phyloP scores from a whole-genome alignment of 1,139 yeast species.

The Lodderomyces oxycetoniae region DNA sequence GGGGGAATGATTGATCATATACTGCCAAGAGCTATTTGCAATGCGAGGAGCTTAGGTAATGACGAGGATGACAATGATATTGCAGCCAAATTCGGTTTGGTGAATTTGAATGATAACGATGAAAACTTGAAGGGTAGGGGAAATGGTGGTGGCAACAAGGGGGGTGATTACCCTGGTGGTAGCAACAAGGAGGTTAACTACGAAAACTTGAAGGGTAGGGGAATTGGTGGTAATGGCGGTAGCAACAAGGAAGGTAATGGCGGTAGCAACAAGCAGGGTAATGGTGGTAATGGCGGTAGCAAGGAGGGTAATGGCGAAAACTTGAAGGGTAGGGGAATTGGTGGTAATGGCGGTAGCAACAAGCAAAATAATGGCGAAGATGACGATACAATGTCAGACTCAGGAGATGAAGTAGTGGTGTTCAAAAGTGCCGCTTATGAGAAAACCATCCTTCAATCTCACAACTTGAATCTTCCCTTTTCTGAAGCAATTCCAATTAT shows the following conservation, averaged over 20 bases:
- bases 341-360: too few relatives aligned
- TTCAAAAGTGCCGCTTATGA: constrained; percentile 1
- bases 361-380: too few relatives aligned
- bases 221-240: too few relatives aligned
- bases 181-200: background rate
- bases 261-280: background rate
- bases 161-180: background rate
- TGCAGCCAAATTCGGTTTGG: background rate
- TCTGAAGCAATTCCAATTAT: too few relatives aligned
- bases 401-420: background rate
- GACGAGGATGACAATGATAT: background rate
- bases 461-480: background rate
- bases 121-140: background rate
- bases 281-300: background rate
- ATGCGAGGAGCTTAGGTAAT: background rate
- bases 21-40: background rate
- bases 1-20: constrained; percentile 2
- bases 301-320: background rate
- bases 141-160: background rate
- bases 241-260: too few relatives aligned
- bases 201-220: background rate
- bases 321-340: background rate
- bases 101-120: background rate
- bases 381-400: background rate
- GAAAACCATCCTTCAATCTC: constrained; percentile 1